Conservation (phyloP, 1,139 yeast species). For the Tardiomyces blankii region DNA sequence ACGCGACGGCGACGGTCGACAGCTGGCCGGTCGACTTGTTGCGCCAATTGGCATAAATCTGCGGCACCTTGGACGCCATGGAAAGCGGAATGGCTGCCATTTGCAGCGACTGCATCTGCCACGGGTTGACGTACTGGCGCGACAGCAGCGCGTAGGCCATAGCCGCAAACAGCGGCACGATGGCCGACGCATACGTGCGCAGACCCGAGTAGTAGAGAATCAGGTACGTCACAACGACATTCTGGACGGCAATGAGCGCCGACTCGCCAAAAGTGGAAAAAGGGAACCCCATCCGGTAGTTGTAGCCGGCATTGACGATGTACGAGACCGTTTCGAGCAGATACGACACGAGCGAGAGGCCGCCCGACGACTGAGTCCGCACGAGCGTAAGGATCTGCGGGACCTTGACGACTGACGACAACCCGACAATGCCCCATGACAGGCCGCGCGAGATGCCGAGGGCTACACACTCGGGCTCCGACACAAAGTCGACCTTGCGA, state of each 20-base stretch:
- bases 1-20: constrained; percentile 42
- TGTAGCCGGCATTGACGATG: constrained; percentile 31
- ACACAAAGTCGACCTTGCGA: constrained; percentile 17
- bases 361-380: constrained; percentile 24
- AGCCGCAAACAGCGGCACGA: constrained; percentile 16
- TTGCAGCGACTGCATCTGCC: constrained; percentile 30
- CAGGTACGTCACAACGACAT: constrained; percentile 26
- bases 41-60: constrained; percentile 37
- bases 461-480: constrained; percentile 20
- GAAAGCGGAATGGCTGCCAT: constrained; percentile 43
- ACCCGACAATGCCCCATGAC: constrained; percentile 26
- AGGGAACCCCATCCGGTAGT: constrained; percentile 30
- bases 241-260: constrained; percentile 31
- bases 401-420: constrained; percentile 28
- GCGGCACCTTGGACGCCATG: constrained; percentile 45
- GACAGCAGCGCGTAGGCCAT: constrained; percentile 13
- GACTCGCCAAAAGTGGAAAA: constrained; percentile 36
- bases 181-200: constrained; percentile 12
- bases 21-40: constrained; percentile 45
- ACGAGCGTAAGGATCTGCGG: constrained; percentile 29
- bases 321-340: constrained; percentile 30
- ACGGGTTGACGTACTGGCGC: constrained; percentile 14
- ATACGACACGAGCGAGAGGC: constrained; percentile 26
- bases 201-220: constrained; percentile 18
- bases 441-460: constrained; percentile 23